A percentile compares a stretch with the other conserved stretches of the same genome.
Conservation (phyloP, 805 yeast species). For the Suhomyces pyralidae region DNA sequence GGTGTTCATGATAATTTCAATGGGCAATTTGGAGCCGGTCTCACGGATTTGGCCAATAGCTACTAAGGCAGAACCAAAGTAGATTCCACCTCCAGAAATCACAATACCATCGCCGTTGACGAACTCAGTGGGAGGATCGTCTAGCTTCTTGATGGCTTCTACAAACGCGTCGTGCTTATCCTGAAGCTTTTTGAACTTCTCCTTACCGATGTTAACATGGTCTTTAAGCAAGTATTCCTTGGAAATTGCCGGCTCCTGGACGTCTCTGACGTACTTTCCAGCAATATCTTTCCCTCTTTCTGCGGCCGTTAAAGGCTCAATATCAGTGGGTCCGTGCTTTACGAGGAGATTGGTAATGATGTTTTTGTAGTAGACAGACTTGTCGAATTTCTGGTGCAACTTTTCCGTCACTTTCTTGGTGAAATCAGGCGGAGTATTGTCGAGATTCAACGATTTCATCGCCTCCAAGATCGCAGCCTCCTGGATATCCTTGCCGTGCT, state of each 20-base stretch:
- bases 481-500: slow-evolving; percentile 8
- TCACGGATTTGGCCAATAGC: slow-evolving; percentile 29
- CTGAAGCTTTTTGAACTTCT: slow-evolving; percentile 20
- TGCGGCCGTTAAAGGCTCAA: slow-evolving; percentile 6
- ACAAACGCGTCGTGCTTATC: slow-evolving; percentile 26
- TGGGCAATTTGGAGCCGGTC: slow-evolving; percentile 31
- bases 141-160: slow-evolving; percentile 19
- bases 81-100: slow-evolving; percentile 27
- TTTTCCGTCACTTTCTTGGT: slow-evolving; percentile 6
- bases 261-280: slow-evolving; percentile 10
- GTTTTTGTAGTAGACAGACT: slow-evolving; percentile 7
- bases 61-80: slow-evolving; percentile 28
- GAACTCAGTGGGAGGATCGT: slow-evolving; percentile 23
- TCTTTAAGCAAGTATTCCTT: slow-evolving; percentile 9
- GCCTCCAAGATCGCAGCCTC: slow-evolving; percentile 13
- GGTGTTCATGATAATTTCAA: slow-evolving; percentile 31
- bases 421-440: slow-evolving; percentile 7
- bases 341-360: slow-evolving; percentile 13
- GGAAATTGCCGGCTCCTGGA: slow-evolving; percentile 12
- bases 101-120: slow-evolving; percentile 35
- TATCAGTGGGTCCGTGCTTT: slow-evolving; percentile 11
- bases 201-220: slow-evolving; percentile 14
- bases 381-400: slow-evolving; percentile 8
- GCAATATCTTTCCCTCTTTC: slow-evolving; percentile 15
- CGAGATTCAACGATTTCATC: slow-evolving; percentile 8